phyloP scores from a whole-genome alignment of 2,329 filamentous ascomycete genomes.

The Epichloe elymi region DNA sequence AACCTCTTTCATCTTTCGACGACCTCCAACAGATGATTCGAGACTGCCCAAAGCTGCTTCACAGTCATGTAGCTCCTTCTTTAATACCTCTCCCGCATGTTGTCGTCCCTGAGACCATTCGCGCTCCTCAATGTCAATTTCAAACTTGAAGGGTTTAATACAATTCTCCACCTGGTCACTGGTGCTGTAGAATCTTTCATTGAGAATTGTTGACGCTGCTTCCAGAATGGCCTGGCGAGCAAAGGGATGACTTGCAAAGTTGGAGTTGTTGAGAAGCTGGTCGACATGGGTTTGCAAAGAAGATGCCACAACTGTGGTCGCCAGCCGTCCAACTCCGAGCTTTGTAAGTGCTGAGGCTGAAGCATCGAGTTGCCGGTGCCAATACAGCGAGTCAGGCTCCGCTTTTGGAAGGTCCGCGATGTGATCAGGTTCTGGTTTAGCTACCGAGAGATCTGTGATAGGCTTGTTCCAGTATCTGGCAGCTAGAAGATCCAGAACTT shows the following conservation, averaged over 20 bases:
- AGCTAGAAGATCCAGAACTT: slow-evolving; percentile 83
- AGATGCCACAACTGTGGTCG: slow-evolving; percentile 79
- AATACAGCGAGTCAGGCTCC: slow-evolving; percentile 73
- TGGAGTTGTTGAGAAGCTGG: slow-evolving; percentile 62
- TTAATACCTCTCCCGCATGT: slow-evolving; percentile 68
- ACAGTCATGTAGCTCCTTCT: slow-evolving; percentile 74
- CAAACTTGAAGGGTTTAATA: slow-evolving; percentile 97
- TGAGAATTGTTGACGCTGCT: slow-evolving; percentile 77
- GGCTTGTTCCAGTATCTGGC: slow-evolving; percentile 97
- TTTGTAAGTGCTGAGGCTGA: slow-evolving; percentile 86
- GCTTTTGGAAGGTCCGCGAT: slow-evolving; percentile 72
- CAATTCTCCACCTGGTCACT: slow-evolving; percentile 98
- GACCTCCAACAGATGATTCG: slow-evolving; percentile 66
- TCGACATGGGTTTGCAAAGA: slow-evolving; percentile 81
- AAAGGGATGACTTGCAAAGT: slow-evolving; percentile 82
- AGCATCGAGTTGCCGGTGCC: slow-evolving; percentile 88
- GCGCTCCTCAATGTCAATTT: slow-evolving; percentile 83
- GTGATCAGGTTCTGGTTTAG: slow-evolving; percentile 54
- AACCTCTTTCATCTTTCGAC: slow-evolving; percentile 77
- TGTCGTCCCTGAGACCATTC: slow-evolving; percentile 83
- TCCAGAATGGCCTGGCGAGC: slow-evolving; percentile 87
- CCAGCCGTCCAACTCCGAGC: slow-evolving; percentile 80
- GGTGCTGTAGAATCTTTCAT: slow-evolving; percentile 91
- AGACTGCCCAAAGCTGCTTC: slow-evolving; percentile 64
- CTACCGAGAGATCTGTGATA: slow-evolving; percentile 62